Percentiles rank a stretch among this genome's conserved stretches.
Evolutionary conservation across 257 asterid species (phyloP).

Genomic region (Solanum virginianum): DNA sequence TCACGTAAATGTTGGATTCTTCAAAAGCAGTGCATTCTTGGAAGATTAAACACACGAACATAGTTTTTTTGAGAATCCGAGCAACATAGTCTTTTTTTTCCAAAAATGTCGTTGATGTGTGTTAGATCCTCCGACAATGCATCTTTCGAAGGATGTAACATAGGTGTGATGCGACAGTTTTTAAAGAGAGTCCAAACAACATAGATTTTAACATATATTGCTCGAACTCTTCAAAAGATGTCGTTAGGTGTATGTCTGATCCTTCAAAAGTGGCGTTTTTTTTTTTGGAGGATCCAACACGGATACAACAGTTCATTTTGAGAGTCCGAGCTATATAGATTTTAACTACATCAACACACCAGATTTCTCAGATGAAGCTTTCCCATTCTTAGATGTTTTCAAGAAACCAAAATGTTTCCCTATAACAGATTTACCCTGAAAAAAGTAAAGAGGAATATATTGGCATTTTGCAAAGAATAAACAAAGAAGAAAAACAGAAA

Average conservation of each 20-base stretch:
- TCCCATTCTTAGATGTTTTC: slow-evolving; percentile 2
- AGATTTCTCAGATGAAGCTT: slow-evolving; percentile 4
- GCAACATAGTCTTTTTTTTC: not conserved
- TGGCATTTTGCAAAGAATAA: not conserved
- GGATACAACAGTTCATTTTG: not conserved
- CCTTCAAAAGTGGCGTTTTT: not conserved
- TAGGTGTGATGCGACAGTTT: not conserved
- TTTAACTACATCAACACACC: not conserved
- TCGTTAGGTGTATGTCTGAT: not conserved
- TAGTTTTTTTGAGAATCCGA: not conserved
- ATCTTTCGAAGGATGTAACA: not conserved
- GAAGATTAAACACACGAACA: not conserved
- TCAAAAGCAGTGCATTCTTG: not conserved
- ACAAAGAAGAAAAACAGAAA: not conserved
- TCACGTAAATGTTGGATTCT: not conserved
- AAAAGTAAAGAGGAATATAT: not conserved
- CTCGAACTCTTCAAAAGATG: not conserved
- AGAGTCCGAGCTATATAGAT: not conserved
- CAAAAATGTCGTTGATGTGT: not conserved
- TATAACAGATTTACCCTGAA: slow-evolving; percentile 48
- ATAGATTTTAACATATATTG: not conserved
- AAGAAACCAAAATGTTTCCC: slow-evolving; percentile 35
- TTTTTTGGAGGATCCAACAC: not conserved
- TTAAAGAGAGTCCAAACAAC: not conserved
- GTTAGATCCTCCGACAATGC: not conserved